Evolutionary conservation across 2,329 filamentous ascomycete species (phyloP).

Genomic region (Emmonsiellopsis sp.): DNA sequence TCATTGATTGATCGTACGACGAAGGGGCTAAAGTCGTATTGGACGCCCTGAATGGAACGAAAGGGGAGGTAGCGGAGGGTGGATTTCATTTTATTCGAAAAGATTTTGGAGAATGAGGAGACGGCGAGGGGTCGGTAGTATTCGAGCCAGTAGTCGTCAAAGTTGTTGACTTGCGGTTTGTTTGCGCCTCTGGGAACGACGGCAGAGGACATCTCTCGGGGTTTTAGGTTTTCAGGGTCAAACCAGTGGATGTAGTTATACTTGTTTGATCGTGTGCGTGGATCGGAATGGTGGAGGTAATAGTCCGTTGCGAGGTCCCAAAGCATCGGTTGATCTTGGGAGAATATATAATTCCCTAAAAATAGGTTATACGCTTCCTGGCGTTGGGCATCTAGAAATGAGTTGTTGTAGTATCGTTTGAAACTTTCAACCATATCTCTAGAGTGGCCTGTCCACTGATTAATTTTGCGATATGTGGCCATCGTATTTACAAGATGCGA

Average conservation of each 20-base stretch:
- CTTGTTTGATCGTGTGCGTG: constrained; percentile 58
- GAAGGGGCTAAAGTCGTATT: constrained; percentile 82
- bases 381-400: constrained; percentile 91
- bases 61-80: constrained; percentile 75
- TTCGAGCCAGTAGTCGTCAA: constrained; percentile 95
- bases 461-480: constrained; percentile 98
- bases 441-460: constrained; percentile 96
- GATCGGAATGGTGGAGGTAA: constrained; percentile 85
- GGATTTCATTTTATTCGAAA: constrained; percentile 84
- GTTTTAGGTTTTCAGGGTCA: constrained; percentile 60
- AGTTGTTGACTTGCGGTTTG: constrained; percentile 41
- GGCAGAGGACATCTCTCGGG: constrained; percentile 47
- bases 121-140: constrained; percentile 85
- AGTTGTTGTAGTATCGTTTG: constrained; percentile 98
- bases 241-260: constrained; percentile 86
- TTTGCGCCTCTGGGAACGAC: constrained; percentile 14
- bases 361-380: constrained; percentile 98
- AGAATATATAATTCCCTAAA: constrained; percentile 87
- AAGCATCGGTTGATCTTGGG: constrained; percentile 81
- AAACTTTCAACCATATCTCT: constrained; percentile 99
- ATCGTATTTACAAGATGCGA: constrained; percentile 98
- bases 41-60: constrained; percentile 56
- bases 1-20: constrained; percentile 54
- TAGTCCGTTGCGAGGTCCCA: constrained; percentile 96
- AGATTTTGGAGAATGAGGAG: constrained; percentile 86